These are phyloP conservation scores for Schizothecium vesticola DNA, from an alignment of 495 filamentous ascomycete species.

Conservation along the genomic window DNA sequence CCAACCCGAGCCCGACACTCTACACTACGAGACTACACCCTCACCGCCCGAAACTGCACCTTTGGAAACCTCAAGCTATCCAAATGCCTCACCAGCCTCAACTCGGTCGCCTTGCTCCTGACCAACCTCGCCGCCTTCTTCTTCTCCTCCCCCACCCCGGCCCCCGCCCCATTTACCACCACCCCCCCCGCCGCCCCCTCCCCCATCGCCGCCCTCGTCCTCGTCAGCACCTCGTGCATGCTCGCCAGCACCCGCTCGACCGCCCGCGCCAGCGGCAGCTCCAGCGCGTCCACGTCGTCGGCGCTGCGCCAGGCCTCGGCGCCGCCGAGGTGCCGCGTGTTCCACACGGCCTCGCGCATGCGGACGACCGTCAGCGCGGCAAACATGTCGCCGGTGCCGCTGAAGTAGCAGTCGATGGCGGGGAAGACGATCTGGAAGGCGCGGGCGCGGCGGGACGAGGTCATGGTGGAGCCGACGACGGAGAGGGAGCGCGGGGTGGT, in stretches of 20 bases:
- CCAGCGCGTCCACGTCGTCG: conserved; percentile 59
- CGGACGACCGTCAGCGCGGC: conserved; percentile 83
- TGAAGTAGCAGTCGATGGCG: conserved; percentile 85
- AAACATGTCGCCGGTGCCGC: conserved; percentile 97
- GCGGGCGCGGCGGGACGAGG: conserved; percentile 58
- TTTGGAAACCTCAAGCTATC: conserved; percentile 58
- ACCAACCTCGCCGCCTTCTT: conserved; percentile 62
- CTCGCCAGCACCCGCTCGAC: conserved; percentile 84
- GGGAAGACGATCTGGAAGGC: conserved; percentile 81
- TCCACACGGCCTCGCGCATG: conserved; percentile 71
- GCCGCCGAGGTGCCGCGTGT: conserved; percentile 21
- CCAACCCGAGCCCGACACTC: neutral
- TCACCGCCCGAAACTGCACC: conserved; percentile 52
- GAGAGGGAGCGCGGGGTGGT: conserved; percentile 44
- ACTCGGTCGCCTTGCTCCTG: conserved; percentile 70
- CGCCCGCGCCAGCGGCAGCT: conserved; percentile 76
- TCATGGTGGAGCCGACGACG: conserved; percentile 72
- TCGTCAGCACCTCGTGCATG: conserved; percentile 80
- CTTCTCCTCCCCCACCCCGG: conserved; percentile 32
- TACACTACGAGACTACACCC: conserved; percentile 34
- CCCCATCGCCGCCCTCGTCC: conserved; percentile 63
- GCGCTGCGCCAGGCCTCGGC: conserved; percentile 61
- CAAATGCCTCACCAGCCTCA: conserved; percentile 70
- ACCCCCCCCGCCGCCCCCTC: conserved; percentile 23
- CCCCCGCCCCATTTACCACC: conserved; percentile 16